Evolutionary conservation across 2,329 filamentous ascomycete species (phyloP), one percentile per base, ranked within the genome.

Genomic region (Erysiphe pulchra): DNA sequence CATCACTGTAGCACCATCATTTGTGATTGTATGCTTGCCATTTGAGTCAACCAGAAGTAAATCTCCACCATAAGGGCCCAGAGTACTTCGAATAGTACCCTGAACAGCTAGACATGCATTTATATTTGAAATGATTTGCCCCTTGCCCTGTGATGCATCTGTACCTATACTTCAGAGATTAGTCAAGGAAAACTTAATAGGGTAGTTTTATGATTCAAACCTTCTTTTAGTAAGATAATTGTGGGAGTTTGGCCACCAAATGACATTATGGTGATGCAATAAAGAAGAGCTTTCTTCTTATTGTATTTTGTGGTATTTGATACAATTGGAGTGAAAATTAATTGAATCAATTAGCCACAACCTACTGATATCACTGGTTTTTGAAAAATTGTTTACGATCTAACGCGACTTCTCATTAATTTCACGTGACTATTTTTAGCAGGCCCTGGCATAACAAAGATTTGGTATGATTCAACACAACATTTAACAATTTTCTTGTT

Each of bases 1-100:
- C 90, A 98, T 98, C 50, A 95, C 90, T 44, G 90, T 98, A 43
- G 90, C 90, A 59, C 90, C 90, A 67, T 98, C 90, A 65, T 98
- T 98, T 56, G 90, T 98, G 61, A 98, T 95, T 46, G 90, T 98
- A 67, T 94, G 85, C 63, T 67, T 78, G 62, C 90, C 90, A 69
- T 94, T 94, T 63, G 77, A 78, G 64, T 47, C 45, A n/a, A 47
- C 45, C 8, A 47, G 28, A 4, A 47, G 37, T 16, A 47, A 44
- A 38, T 47, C 45, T 14, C 45, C 45, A 12, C 45, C 45, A 47
- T 95, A 98, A 32, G 90, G 90, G 37, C 90, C 90, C 33, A 98
- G 71, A 17, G 90, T 98, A 57, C 80, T 83, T 68, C 92, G 92
- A 67, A 98, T 87, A 49, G 87, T 95, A 44, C 78, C 73, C 66